These are phyloP conservation scores for Euclidium syriacum DNA, from an alignment of 345 rosid species.

Conservation along the genomic window DNA sequence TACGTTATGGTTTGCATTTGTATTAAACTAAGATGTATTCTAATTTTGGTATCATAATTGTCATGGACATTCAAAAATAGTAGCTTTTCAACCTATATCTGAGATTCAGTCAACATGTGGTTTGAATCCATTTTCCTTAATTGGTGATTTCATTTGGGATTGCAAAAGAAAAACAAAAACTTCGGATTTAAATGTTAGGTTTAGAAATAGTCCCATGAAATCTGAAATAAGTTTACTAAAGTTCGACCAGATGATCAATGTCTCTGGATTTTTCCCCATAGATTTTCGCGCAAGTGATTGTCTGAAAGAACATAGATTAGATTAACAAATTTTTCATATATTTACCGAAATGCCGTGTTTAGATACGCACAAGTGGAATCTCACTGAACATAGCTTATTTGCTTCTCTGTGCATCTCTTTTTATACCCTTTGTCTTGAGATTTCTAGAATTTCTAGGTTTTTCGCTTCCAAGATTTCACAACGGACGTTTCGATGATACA, in stretches of 20 bases:
- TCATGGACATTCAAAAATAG: slow-evolving; percentile 21
- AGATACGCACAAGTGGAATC: slow-evolving; percentile 45
- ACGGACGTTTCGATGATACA: slow-evolving; percentile 41
- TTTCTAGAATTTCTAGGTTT: slow-evolving; percentile 49
- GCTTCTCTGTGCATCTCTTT: slow-evolving; percentile 50
- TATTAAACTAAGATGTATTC: no score
- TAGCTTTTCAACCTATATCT: background rate
- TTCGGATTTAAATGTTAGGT: background rate
- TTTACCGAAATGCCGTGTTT: slow-evolving; percentile 34
- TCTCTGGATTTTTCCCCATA: background rate
- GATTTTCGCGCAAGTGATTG: background rate
- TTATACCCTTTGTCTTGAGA: slow-evolving; percentile 39
- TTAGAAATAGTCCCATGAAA: background rate
- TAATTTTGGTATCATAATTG: no score
- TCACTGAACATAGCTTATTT: slow-evolving; percentile 39
- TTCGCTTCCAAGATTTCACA: slow-evolving; percentile 49
- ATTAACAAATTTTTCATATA: background rate
- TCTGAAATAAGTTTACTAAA: background rate
- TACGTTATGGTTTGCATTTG: no score
- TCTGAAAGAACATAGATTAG: background rate
- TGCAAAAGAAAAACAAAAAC: background rate
- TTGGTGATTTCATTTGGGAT: background rate
- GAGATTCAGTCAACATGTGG: slow-evolving; percentile 17
- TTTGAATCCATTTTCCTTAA: background rate
- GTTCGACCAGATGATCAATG: background rate